Evolutionary conservation across 495 filamentous ascomycete species (phyloP).

Genomic region (Penicillium verhagenii): DNA sequence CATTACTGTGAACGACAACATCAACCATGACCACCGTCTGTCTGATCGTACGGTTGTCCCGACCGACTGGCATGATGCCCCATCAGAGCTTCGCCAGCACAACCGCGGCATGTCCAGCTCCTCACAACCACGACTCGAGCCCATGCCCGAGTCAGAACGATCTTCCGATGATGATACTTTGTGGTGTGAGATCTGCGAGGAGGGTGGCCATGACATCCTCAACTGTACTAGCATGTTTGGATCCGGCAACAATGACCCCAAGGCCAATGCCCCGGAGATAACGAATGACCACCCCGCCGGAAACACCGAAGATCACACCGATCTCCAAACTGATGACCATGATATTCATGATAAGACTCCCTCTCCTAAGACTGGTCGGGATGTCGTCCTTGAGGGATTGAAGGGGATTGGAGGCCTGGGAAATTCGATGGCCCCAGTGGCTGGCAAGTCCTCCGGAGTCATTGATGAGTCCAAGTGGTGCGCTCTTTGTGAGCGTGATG

Average conservation of each 20-base stretch:
- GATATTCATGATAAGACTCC: constrained; percentile 21
- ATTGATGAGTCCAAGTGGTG: constrained; percentile 92
- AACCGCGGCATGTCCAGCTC: constrained; percentile 32
- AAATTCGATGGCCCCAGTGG: constrained; percentile 50
- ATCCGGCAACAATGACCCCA: constrained; percentile 28
- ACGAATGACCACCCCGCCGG: constrained; percentile 22
- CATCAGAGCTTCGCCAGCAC: constrained; percentile 33
- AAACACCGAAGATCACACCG: constrained; percentile 14
- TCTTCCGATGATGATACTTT: constrained; percentile 73
- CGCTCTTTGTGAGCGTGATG: constrained; percentile 92
- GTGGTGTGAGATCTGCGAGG: constrained; percentile 97
- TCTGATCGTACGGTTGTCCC: constrained; percentile 50
- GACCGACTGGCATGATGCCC: constrained; percentile 42
- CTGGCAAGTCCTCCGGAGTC: constrained; percentile 76
- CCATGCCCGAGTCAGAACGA: constrained; percentile 71
- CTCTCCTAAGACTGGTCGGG: constrained; percentile 40
- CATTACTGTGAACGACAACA: constrained; percentile 20
- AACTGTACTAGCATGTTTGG: constrained; percentile 88
- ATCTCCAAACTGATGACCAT: constrained; percentile 7
- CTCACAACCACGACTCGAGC: constrained; percentile 41
- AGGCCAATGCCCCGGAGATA: constrained; percentile 14
- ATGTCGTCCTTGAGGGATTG: constrained; percentile 62
- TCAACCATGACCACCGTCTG: constrained; percentile 40
- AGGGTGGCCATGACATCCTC: constrained; percentile 88
- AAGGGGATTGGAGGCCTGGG: constrained; percentile 53